A percentile compares a stretch with the other conserved stretches of the same genome.
These are phyloP conservation scores for Trichoderma sp. DNA, from an alignment of 2,329 filamentous ascomycete species.

Conservation along the genomic window DNA sequence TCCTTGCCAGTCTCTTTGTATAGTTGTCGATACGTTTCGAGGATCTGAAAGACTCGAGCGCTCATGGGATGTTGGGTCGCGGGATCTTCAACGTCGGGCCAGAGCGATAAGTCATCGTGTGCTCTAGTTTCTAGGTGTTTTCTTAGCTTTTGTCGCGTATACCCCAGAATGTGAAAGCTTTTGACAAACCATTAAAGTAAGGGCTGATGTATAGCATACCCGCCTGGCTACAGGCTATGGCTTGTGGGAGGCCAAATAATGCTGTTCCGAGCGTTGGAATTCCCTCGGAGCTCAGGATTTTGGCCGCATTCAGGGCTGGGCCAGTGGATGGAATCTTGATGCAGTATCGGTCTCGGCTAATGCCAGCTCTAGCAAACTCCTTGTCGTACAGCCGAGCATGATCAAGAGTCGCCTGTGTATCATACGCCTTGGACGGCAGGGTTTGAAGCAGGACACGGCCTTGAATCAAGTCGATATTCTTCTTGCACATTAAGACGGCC, in stretches of 20 bases:
- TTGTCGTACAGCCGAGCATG: constrained; percentile 50
- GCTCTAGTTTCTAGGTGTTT: constrained; percentile 43
- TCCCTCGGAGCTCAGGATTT: constrained; percentile 45
- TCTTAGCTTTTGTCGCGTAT: background rate
- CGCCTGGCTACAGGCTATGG: constrained; percentile 52
- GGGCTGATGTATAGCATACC: constrained; percentile 51
- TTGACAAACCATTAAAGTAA: constrained; percentile 48
- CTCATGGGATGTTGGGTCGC: constrained; percentile 51
- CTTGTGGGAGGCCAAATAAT: constrained; percentile 50
- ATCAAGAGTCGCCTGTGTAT: constrained; percentile 46
- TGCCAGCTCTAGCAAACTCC: constrained; percentile 49
- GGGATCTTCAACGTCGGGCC: constrained; percentile 50
- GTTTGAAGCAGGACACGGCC: constrained; percentile 53
- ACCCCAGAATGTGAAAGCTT: background rate
- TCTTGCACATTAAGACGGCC: constrained; percentile 47
- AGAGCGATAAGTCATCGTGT: constrained; percentile 46
- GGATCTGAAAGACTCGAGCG: constrained; percentile 49
- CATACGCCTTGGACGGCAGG: constrained; percentile 49
- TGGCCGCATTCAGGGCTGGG: constrained; percentile 46
- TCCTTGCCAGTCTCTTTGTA: constrained; percentile 50
- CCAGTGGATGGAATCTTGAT: constrained; percentile 56
- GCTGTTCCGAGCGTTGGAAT: constrained; percentile 52
- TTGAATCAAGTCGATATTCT: constrained; percentile 38
- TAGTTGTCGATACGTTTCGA: constrained; percentile 49
- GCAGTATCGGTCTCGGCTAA: constrained; percentile 49